Base-by-base conservation (phyloP, 2,329 filamentous ascomycete genomes). In the Paecilomyces sp. region DNA sequence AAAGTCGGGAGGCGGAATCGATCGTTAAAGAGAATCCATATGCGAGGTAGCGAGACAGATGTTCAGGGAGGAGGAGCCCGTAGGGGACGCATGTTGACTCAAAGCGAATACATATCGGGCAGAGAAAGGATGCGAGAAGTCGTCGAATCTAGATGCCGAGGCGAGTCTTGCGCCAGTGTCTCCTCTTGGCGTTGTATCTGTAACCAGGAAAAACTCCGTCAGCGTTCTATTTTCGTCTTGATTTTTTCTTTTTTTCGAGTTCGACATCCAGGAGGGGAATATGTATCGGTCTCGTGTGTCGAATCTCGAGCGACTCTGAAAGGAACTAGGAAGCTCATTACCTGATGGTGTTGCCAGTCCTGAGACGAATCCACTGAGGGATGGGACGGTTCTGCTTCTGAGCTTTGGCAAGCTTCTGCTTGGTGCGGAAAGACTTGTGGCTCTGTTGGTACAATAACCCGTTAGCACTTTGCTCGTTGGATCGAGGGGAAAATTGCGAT, bases 371-470 rank as follows among this genome's bases (percentile, higher is more conserved):
- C 94, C 94, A 99, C 87, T 99, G 94, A 70, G 94, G 94, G 80
- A 99, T 97, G 74, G 94, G 94, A 80, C 94, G 90, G 89, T 99
- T 99, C 87, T 97, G 93, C 88, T 96, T 97, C 87, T 97, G 93
- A 80, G 94, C 94, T 87, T 93, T 97, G 79, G 94, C 94, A 85
- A 99, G 92, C 94, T 99, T 99, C 83, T 95, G 90, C 92, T 99
- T 99, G 83, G 92, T 97, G 81, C 92, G 90, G 92, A 99, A 99
- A 80, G 92, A 91, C 89, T 99, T 99, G 86, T 99, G 92, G 89
- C 89, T 93, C 93, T 97, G 80, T 78, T 54, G 15, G 51, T 41
- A 53, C 36, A 50, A 12, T 47, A 15, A 50, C 15, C 30, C 52
- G 22, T 57, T 41, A 58, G 56, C 18, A 22, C 13, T 33, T 56